Conservation (phyloP, 73 alveolate species). For the Durusdinium trenchii region DNA sequence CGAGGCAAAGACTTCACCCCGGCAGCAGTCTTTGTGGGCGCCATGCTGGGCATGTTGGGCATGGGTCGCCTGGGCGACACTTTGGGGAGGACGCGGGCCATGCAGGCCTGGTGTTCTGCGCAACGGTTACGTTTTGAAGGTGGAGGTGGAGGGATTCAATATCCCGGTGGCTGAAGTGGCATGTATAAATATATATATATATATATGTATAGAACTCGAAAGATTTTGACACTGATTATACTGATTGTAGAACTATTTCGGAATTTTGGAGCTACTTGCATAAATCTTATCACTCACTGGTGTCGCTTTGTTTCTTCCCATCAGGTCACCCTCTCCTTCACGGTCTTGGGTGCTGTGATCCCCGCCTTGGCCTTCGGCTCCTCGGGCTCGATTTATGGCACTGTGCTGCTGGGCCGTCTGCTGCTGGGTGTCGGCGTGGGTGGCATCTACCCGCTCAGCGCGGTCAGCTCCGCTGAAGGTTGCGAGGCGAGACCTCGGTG, state of each 20-base stretch:
- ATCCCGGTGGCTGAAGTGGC: no score
- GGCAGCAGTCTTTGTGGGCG: constrained; percentile 80
- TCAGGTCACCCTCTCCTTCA: constrained; percentile 63
- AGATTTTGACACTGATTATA: no score
- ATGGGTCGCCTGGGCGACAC: constrained; percentile 89
- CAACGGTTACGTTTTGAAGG: no score
- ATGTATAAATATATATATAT: no score
- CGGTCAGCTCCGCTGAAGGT: constrained; percentile 71
- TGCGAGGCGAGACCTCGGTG: constrained; percentile 38
- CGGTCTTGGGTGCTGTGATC: constrained; percentile 78
- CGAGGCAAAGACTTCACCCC: constrained; percentile 47
- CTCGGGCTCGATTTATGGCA: constrained; percentile 32
- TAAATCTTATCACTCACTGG: no score
- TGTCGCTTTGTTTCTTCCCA: no score
- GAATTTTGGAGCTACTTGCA: no score
- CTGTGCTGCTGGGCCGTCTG: constrained; percentile 51
- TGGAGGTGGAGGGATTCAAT: no score
- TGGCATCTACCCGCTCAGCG: constrained; percentile 60
- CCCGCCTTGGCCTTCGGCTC: constrained; percentile 73
- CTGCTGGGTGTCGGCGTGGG: constrained; percentile 84
- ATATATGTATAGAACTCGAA: no score
- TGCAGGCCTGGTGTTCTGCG: constrained; percentile 35
- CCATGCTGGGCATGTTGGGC: constrained; percentile 75
- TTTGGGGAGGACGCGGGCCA: constrained; percentile 58
- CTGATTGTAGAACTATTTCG: no score